phyloP scores from a whole-genome alignment of 78 protist species.

The Dictyostelium intermedium region DNA sequence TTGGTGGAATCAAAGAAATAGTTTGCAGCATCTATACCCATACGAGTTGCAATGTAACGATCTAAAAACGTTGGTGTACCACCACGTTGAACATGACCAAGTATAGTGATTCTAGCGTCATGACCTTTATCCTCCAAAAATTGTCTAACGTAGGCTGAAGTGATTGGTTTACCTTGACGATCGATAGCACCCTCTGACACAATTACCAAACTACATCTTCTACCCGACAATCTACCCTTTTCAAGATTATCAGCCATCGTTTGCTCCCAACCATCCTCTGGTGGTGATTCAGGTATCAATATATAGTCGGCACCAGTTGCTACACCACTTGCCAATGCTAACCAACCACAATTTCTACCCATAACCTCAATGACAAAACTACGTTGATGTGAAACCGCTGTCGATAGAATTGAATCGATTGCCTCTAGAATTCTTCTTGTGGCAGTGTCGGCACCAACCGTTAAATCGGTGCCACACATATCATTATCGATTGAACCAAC shows the following conservation, averaged over 20 bases:
- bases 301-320: constrained; percentile 89
- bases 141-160: constrained; percentile 21
- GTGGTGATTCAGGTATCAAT: constrained; percentile 86
- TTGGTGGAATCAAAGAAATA: constrained; percentile 20
- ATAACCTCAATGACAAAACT: constrained; percentile 88
- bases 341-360: constrained; percentile 88
- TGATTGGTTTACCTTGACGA: constrained; percentile 62
- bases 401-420: constrained; percentile 82
- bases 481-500: constrained; percentile 93
- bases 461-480: constrained; percentile 83
- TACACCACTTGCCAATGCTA: constrained; percentile 83
- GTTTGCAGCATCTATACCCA: constrained; percentile 74
- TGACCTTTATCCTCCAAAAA: constrained; percentile 23
- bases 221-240: constrained; percentile 60
- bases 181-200: constrained; percentile 89
- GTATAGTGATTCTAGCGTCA: constrained; percentile 87
- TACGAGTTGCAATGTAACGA: constrained; percentile 70
- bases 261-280: constrained; percentile 80
- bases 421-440: constrained; percentile 79
- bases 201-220: constrained; percentile 78
- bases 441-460: constrained; percentile 89
- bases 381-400: constrained; percentile 87
- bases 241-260: constrained; percentile 60
- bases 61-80: constrained; percentile 87
- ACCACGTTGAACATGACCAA: constrained; percentile 93